These are phyloP conservation scores for Acer campestre DNA, from an alignment of 345 rosid genomes.

Conservation along the genomic window DNA sequence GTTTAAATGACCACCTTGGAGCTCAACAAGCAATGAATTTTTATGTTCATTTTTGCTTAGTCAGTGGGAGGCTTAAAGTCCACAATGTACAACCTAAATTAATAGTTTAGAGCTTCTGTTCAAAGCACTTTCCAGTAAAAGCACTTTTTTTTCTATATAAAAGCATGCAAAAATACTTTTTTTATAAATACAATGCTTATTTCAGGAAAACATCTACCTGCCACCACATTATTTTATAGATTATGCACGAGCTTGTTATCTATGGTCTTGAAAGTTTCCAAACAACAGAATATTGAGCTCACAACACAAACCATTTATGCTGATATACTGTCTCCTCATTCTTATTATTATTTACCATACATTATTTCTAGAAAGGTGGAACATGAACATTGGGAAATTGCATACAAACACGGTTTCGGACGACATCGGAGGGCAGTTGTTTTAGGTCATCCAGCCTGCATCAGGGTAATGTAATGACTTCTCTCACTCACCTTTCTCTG, in stretches of 20 bases:
- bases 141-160: neutral
- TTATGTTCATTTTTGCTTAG: neutral
- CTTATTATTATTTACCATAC: neutral
- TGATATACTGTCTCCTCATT: neutral
- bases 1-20: constrained; percentile 1
- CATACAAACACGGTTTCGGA: neutral
- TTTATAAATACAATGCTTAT: neutral
- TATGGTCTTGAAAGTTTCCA: no score
- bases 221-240: neutral
- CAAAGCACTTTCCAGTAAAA: neutral
- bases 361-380: neutral
- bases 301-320: neutral
- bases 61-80: neutral
- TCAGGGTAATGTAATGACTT: neutral
- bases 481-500: no score
- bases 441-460: neutral
- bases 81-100: neutral
- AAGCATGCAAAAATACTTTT: neutral
- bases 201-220: neutral
- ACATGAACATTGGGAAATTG: neutral
- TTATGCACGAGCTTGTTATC: neutral
- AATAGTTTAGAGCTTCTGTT: neutral
- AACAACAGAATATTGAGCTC: neutral
- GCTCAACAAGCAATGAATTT: neutral
- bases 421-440: neutral